phyloP scores from a whole-genome alignment of 2,329 filamentous ascomycete genomes.

The Fusarium sp. region DNA sequence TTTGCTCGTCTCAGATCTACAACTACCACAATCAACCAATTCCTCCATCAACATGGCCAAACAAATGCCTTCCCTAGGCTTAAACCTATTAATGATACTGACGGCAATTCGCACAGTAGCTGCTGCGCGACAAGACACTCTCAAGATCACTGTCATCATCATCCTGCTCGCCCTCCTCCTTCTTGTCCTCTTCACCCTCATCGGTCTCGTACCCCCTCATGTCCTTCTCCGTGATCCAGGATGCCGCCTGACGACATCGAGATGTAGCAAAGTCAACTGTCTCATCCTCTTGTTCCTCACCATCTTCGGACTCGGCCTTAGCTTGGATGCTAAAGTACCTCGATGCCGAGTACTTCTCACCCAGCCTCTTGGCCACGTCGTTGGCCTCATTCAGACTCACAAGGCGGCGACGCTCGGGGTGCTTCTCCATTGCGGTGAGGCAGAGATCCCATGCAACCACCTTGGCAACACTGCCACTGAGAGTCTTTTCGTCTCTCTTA shows the following conservation, averaged over 20 bases:
- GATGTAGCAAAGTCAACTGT: constrained; percentile 48
- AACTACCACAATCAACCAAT: not conserved
- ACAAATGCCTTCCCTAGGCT: not conserved
- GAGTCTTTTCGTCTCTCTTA: not conserved
- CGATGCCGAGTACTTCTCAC: constrained; percentile 59
- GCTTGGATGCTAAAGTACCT: constrained; percentile 53
- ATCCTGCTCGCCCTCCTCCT: not conserved
- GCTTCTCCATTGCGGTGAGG: constrained; percentile 45
- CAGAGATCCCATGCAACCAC: constrained; percentile 52
- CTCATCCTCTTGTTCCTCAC: constrained; percentile 35
- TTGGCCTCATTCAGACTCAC: constrained; percentile 68
- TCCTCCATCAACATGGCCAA: not conserved
- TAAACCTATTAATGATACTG: constrained; percentile 20
- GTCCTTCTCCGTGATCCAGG: not conserved
- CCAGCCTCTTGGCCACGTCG: constrained; percentile 67
- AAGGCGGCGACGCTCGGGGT: constrained; percentile 58
- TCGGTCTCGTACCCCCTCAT: constrained; percentile 35
- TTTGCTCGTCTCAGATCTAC: not conserved
- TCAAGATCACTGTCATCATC: constrained; percentile 26
- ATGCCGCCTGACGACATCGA: constrained; percentile 29
- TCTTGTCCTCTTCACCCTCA: not conserved
- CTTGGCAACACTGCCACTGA: constrained; percentile 21
- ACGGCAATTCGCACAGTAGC: constrained; percentile 16
- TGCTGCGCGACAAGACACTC: constrained; percentile 1
- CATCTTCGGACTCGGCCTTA: constrained; percentile 39